Percentiles rank a stretch among this genome's conserved stretches.
Conservation (phyloP, 108 stramenopile genomes). For the Ochromonas danica region DNA sequence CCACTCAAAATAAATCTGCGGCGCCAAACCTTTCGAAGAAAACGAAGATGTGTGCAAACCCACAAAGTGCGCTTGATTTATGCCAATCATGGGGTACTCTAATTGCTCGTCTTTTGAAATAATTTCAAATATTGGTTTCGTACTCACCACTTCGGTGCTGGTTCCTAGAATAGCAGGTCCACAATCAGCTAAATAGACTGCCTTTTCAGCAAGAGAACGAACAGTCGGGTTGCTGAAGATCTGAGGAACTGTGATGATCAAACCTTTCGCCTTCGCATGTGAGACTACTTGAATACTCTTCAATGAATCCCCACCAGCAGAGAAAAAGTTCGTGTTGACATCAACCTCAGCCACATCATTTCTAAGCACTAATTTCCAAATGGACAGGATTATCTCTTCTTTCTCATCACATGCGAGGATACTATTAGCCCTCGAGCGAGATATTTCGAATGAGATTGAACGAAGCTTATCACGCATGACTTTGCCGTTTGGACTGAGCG, state of each 20-base stretch:
- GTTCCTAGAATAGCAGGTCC: slow-evolving; percentile 25
- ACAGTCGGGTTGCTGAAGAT: slow-evolving; percentile 30
- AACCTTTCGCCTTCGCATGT: background rate
- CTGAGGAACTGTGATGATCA: background rate
- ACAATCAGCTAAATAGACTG: background rate
- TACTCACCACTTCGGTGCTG: slow-evolving; percentile 7
- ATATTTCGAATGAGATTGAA: background rate
- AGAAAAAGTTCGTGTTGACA: slow-evolving; percentile 11
- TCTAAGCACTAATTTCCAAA: background rate
- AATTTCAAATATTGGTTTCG: slow-evolving; percentile 20
- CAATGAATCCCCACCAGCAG: slow-evolving; percentile 23
- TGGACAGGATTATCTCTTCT: background rate
- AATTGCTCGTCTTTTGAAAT: background rate
- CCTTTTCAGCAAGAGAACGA: background rate
- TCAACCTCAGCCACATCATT: background rate
- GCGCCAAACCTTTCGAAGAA: background rate
- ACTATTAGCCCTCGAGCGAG: too few relatives aligned
- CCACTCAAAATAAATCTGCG: slow-evolving; percentile 42
- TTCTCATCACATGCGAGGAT: background rate
- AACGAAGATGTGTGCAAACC: slow-evolving; percentile 34
- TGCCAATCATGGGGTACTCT: slow-evolving; percentile 35
- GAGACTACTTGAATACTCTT: background rate
- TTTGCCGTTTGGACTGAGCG: slow-evolving; percentile 40
- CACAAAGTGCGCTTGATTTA: slow-evolving; percentile 30
- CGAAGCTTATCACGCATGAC: slow-evolving; percentile 36